Conservation (phyloP, 495 filamentous ascomycete genomes). For the Hypoxylon intermedium region DNA sequence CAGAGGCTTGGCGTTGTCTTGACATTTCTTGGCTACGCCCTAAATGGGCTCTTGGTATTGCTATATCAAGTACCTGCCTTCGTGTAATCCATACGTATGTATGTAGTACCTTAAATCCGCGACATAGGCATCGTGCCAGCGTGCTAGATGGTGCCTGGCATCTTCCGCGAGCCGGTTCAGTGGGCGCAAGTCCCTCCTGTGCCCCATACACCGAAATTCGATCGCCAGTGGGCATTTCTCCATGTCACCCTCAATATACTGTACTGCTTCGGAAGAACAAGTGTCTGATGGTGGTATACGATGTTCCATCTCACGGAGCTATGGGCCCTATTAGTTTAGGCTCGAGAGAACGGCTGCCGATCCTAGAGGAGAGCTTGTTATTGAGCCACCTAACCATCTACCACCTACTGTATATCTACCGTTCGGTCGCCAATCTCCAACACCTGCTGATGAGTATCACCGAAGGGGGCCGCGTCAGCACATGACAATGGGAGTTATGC, state of each 20-base stretch:
- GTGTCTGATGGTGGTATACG: slow-evolving; percentile 34
- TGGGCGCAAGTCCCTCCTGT: background rate
- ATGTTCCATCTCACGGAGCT: slow-evolving; percentile 36
- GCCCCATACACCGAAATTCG: slow-evolving; percentile 6
- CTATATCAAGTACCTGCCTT: slow-evolving; percentile 1
- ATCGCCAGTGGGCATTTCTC: slow-evolving; percentile 28
- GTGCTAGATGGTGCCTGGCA: too few relatives aligned
- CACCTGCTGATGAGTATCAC: slow-evolving; percentile 30
- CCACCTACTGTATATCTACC: slow-evolving; percentile 33
- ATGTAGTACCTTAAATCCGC: slow-evolving; percentile 6
- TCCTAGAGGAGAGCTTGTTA: slow-evolving; percentile 12
- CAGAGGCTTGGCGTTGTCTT: slow-evolving; percentile 36
- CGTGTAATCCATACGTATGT: background rate
- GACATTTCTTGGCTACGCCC: slow-evolving; percentile 29
- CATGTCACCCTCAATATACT: slow-evolving; percentile 17
- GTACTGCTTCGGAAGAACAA: slow-evolving; percentile 10
- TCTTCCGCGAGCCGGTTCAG: background rate
- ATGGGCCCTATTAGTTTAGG: slow-evolving; percentile 39
- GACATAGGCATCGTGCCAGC: slow-evolving; percentile 16
- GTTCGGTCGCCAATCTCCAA: slow-evolving; percentile 14
- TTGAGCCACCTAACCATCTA: slow-evolving; percentile 20
- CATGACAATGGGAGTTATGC: slow-evolving; percentile 33
- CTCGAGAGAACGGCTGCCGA: slow-evolving; percentile 24
- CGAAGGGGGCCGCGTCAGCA: slow-evolving; percentile 40
- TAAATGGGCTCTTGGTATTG: background rate